These are phyloP conservation scores for Termitomyces sp. DNA, from an alignment of 768 basidiomycete genomes.

Conservation along the genomic window DNA sequence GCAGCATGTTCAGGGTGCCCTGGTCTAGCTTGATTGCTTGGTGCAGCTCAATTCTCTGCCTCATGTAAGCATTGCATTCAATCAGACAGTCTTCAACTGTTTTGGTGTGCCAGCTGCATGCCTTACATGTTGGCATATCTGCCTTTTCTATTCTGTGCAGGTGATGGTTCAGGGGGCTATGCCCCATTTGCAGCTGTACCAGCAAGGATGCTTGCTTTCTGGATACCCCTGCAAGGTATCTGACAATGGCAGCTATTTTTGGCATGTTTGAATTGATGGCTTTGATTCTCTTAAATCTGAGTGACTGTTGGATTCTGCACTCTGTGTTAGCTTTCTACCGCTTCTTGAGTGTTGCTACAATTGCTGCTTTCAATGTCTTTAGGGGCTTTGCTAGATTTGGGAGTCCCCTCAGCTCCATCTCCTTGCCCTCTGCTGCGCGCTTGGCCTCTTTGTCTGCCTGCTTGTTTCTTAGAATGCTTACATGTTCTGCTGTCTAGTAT, in stretches of 20 bases:
- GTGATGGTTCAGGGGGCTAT: neutral
- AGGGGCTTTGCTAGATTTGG: neutral
- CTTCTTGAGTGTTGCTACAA: too few species aligned
- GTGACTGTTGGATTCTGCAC: neutral
- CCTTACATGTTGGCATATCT: neutral
- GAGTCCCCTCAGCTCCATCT: neutral
- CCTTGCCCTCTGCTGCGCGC: neutral
- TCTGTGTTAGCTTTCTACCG: neutral
- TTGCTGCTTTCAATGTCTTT: neutral
- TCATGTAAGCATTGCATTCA: accelerated
- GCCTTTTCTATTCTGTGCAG: neutral
- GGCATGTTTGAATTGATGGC: too few species aligned
- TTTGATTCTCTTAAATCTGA: neutral
- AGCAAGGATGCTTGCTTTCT: neutral
- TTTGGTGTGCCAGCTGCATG: neutral
- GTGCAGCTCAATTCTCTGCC: neutral
- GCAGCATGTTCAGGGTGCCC: neutral
- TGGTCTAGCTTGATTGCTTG: neutral
- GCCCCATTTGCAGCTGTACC: neutral
- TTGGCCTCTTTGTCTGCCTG: neutral
- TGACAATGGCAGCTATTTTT: too few species aligned
- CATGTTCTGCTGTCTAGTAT: neutral
- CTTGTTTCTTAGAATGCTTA: neutral
- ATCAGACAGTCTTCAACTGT: neutral
- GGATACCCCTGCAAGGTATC: neutral